phyloP scores from a whole-genome alignment of 257 asterid genomes.

The Forsythia viridissima region DNA sequence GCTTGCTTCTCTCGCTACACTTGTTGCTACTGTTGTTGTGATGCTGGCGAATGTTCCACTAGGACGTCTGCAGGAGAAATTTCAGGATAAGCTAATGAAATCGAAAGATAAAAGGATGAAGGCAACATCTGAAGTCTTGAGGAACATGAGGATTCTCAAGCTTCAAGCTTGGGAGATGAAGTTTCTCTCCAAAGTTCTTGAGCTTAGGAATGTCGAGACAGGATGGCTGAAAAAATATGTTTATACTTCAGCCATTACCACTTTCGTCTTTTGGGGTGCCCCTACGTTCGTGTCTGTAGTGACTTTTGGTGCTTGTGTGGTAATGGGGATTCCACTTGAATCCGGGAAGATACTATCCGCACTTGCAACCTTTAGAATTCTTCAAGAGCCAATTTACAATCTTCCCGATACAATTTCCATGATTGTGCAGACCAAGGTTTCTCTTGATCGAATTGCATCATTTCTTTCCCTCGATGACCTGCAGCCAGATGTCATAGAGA shows the following conservation, averaged over 20 bases:
- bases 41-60: conserved; percentile 78
- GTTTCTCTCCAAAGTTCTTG: conserved; percentile 63
- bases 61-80: conserved; percentile 65
- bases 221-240: conserved; percentile 72
- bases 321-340: conserved; percentile 81
- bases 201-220: conserved; percentile 58
- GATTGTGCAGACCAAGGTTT: conserved; percentile 90
- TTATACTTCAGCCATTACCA: conserved; percentile 50
- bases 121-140: conserved; percentile 79
- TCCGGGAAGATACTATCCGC: conserved; percentile 87
- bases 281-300: conserved; percentile 78
- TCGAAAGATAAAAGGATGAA: conserved; percentile 89
- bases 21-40: conserved; percentile 60
- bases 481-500: conserved; percentile 52
- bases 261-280: conserved; percentile 72
- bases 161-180: conserved; percentile 96
- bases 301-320: conserved; percentile 74
- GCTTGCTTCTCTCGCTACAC: conserved; percentile 65
- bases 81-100: conserved; percentile 72
- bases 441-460: conserved; percentile 80
- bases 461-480: conserved; percentile 86
- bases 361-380: conserved; percentile 85
- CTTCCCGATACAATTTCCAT: conserved; percentile 82
- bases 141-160: conserved; percentile 92
- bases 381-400: conserved; percentile 77